phyloP scores from a whole-genome alignment of 2,329 filamentous ascomycete species.

The Claviceps sp. region DNA sequence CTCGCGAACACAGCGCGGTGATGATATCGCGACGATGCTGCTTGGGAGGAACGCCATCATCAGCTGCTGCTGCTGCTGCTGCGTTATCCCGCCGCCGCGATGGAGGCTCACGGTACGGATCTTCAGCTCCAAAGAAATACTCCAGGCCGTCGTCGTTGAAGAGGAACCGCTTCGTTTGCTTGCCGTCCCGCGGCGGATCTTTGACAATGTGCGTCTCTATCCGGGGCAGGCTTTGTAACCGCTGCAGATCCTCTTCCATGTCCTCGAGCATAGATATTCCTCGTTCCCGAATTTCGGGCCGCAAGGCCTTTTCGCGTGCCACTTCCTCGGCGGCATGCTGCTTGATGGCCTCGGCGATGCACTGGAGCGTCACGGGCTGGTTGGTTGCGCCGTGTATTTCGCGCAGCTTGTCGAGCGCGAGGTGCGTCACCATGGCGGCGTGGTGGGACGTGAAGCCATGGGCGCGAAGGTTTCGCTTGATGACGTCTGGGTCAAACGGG shows the following conservation, averaged over 20 bases:
- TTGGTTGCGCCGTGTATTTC: conserved; percentile 5
- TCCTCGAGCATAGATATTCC: conserved; percentile 7
- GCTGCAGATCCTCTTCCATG: conserved; percentile 7
- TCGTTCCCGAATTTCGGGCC: conserved; percentile 1
- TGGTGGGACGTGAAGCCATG: conserved; percentile 10
- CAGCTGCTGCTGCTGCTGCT: not conserved
- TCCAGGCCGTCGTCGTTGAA: conserved; percentile 15
- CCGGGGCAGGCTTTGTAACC: not conserved
- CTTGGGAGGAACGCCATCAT: conserved; percentile 3
- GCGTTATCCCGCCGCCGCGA: not conserved
- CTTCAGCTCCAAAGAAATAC: conserved; percentile 16
- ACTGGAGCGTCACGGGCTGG: conserved; percentile 8
- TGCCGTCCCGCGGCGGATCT: conserved; percentile 6
- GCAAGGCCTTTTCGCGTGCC: conserved; percentile 3
- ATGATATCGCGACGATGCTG: conserved; percentile 27
- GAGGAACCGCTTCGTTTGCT: conserved; percentile 14
- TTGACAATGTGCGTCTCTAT: conserved; percentile 5
- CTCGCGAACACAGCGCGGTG: conserved; percentile 26
- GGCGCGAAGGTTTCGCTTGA: conserved; percentile 10
- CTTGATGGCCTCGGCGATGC: conserved; percentile 12
- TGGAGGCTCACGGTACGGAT: conserved; percentile 15
- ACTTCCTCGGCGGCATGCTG: conserved; percentile 10
- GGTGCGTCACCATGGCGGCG: conserved; percentile 10
- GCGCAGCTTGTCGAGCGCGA: conserved; percentile 11
- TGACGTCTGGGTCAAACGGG: conserved; percentile 8